Base-by-base conservation (phyloP, 352 stramenopile genomes). In the Phytophthora cactorum region DNA sequence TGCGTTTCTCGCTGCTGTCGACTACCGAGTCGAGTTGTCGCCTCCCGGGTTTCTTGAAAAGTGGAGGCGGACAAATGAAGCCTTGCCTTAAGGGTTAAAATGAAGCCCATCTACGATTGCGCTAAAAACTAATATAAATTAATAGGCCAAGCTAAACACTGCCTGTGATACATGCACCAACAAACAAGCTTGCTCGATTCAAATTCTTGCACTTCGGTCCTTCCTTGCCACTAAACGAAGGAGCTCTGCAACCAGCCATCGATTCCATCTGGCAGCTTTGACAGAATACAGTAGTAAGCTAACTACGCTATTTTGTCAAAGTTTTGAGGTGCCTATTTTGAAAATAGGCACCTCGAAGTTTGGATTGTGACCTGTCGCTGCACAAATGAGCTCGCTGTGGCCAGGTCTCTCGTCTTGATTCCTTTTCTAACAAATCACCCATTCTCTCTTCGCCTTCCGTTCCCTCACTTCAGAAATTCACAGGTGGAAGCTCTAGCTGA, bases 401-500 rank as follows among this genome's bases (percentile, higher is more conserved):
- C 22, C 27, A 36, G 6, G 12, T 38, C 5, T n/a, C 32, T 53
- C 46, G 52, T 29, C 61, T 63, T 63, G 61, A 68, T 64, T 67
- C 22, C 17, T 60, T 44, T 59, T 52, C 50, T 59, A 56, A 53
- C 58, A 63, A 60, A 59, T 54, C 25, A 43, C 46, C 46, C 64
- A 52, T 38, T 66, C 43, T 64, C 57, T 45, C 39, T 31, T 52
- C 25, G 14, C 49, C 39, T 50, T 17, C 29, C 27, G 22, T 58
- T 44, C 53, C 17, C 22, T 68, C 56, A 75, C 67, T 75, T 75
- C 68, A 72, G 68, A 72, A 68, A 72, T 49, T 28, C 28, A 15
- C 11, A 9, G 17, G 44, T 51, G 4, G 12, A 9, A 17, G 39
- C 14, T 22, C 2, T 9, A 14, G 50, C 43, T 36, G 49, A 66